Conservation (phyloP, 192 early-diverging fungal species). For the Coemansia sp. region DNA sequence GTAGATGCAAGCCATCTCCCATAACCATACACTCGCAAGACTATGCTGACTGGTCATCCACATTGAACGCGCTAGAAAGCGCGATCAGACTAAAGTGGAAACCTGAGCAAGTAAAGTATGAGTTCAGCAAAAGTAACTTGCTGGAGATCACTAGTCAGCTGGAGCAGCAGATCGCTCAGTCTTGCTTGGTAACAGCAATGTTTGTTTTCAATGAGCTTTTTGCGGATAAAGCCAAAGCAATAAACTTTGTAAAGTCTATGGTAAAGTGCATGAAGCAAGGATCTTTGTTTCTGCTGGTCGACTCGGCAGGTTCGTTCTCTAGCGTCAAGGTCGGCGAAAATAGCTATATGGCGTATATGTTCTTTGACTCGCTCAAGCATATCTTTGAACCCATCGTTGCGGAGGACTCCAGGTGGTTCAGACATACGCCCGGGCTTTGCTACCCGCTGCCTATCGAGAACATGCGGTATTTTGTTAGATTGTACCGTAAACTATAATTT, state of each 20-base stretch:
- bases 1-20: conserved; percentile 12
- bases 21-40: conserved; percentile 55
- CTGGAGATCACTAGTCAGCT: conserved; percentile 54
- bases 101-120: conserved; percentile 49
- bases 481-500: conserved; percentile 69
- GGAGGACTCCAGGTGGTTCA: conserved; percentile 75
- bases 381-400: conserved; percentile 62
- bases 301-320: conserved; percentile 92
- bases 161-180: conserved; percentile 50
- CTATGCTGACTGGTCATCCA: conserved; percentile 62
- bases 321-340: conserved; percentile 69
- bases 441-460: conserved; percentile 83
- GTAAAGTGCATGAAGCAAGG: conserved; percentile 64
- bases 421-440: conserved; percentile 62
- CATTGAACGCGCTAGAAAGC: conserved; percentile 56
- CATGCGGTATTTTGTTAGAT: conserved; percentile 88
- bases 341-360: conserved; percentile 87
- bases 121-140: conserved; percentile 62
- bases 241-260: conserved; percentile 71
- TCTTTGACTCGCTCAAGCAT: conserved; percentile 76
- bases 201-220: conserved; percentile 95
- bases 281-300: conserved; percentile 70
- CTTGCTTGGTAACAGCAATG: conserved; percentile 78
- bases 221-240: conserved; percentile 69
- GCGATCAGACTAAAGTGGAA: conserved; percentile 59